Percentiles rank a stretch among this genome's conserved stretches.
Conservation (phyloP, 139 green algal species). For the Eudorina sp. region DNA sequence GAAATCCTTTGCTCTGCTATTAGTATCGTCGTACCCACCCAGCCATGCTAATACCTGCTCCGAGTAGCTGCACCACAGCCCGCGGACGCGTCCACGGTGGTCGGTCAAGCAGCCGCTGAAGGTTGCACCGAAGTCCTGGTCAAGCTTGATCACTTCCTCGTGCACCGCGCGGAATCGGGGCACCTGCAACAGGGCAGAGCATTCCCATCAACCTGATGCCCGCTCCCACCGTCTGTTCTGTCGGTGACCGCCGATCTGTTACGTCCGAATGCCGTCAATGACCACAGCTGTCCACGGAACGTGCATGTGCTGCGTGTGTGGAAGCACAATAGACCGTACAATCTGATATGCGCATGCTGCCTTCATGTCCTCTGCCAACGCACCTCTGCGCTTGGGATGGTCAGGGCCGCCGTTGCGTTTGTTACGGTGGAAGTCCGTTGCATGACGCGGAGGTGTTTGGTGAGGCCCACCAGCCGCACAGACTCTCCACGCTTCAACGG, state of each 20-base stretch:
- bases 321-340: too few relatives aligned
- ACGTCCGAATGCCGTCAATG: too few relatives aligned
- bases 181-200: too few relatives aligned
- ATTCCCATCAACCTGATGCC: too few relatives aligned
- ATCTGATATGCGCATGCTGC: too few relatives aligned
- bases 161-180: constrained; percentile 84
- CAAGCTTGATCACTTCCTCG: constrained; percentile 92
- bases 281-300: too few relatives aligned
- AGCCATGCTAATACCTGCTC: constrained; percentile 78
- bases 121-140: constrained; percentile 91
- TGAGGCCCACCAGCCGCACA: constrained; percentile 81
- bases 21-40: neutral
- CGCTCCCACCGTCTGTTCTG: too few relatives aligned
- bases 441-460: constrained; percentile 80
- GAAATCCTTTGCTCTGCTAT: too few relatives aligned
- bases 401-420: constrained; percentile 73
- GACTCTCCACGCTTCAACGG: constrained; percentile 66
- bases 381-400: constrained; percentile 77
- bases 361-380: neutral
- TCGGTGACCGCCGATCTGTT: too few relatives aligned
- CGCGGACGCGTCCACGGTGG: constrained; percentile 72
- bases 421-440: constrained; percentile 81
- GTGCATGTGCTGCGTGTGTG: too few relatives aligned
- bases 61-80: constrained; percentile 86
- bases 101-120: constrained; percentile 90